A percentile compares a stretch with the other conserved stretches of the same genome.
phyloP scores from a whole-genome alignment of 73 alveolate species.

The Tetrahymena malaccensis region DNA sequence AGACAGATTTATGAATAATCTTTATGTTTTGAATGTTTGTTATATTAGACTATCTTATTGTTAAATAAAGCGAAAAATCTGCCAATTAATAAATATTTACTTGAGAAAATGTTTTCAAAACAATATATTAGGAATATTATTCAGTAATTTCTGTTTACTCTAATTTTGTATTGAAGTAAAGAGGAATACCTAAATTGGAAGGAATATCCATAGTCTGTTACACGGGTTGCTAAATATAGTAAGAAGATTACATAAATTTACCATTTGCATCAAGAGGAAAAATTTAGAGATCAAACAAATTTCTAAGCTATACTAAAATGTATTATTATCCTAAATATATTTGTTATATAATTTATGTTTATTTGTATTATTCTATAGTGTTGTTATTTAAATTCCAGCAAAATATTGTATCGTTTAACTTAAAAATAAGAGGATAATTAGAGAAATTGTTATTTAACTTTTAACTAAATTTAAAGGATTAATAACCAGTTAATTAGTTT shows the following conservation, averaged over 20 bases:
- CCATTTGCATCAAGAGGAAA: not conserved
- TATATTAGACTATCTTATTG: not conserved
- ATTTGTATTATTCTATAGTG: not conserved
- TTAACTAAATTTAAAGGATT: not conserved
- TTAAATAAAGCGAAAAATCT: not conserved
- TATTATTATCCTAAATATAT: not conserved
- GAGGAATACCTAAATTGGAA: not conserved
- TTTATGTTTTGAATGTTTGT: not conserved
- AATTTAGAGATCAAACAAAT: not conserved
- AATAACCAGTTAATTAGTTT: not conserved
- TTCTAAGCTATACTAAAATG: not conserved
- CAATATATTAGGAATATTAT: not conserved
- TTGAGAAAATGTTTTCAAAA: not conserved
- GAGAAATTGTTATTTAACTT: not conserved
- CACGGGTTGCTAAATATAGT: not conserved
- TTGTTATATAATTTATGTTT: not conserved
- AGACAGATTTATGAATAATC: not conserved
- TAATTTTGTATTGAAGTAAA: not conserved
- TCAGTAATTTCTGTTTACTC: not conserved
- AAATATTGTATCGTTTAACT: not conserved
- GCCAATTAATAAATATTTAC: not conserved
- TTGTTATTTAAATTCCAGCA: not conserved
- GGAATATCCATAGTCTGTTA: not conserved
- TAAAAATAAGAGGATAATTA: not conserved
- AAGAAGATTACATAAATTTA: not conserved